phyloP scores from a whole-genome alignment of 2,329 filamentous ascomycete genomes.

The Plectosphaerella sp. region DNA sequence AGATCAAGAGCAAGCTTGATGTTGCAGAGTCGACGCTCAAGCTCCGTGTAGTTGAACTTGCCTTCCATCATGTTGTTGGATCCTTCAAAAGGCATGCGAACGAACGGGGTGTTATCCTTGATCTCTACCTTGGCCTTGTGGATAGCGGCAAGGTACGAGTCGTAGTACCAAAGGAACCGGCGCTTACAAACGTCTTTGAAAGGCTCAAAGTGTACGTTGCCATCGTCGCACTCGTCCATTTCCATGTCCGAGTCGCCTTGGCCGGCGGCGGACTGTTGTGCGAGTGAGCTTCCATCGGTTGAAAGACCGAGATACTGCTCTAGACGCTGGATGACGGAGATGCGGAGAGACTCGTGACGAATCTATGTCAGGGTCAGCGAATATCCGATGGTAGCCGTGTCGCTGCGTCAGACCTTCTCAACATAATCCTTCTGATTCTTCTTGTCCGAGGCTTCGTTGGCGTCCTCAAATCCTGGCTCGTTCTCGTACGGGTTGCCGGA shows the following conservation, averaged over 20 bases:
- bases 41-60: conserved; percentile 72
- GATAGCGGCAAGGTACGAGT: conserved; percentile 74
- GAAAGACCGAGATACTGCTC: conserved; percentile 72
- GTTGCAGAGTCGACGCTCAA: conserved; percentile 63
- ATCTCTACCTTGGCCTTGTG: conserved; percentile 60
- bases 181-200: conserved; percentile 90
- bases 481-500: conserved; percentile 92
- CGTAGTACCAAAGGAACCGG: conserved; percentile 93
- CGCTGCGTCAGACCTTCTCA: conserved; percentile 56
- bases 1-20: conserved; percentile 68
- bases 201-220: conserved; percentile 63
- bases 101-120: conserved; percentile 60
- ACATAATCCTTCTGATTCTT: conserved; percentile 71
- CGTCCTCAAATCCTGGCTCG: conserved; percentile 86
- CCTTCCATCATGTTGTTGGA: conserved; percentile 78
- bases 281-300: conserved; percentile 38
- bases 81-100: conserved; percentile 85
- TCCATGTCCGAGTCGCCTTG: conserved; percentile 39
- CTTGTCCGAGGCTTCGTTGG: conserved; percentile 64
- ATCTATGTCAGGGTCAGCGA: conserved; percentile 53
- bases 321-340: conserved; percentile 80
- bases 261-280: conserved; percentile 21
- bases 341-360: conserved; percentile 80
- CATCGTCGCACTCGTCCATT: conserved; percentile 49
- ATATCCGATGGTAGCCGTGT: background rate